phyloP scores from a whole-genome alignment of 2,329 filamentous ascomycete genomes.

The Pyricularia pennisetigena region DNA sequence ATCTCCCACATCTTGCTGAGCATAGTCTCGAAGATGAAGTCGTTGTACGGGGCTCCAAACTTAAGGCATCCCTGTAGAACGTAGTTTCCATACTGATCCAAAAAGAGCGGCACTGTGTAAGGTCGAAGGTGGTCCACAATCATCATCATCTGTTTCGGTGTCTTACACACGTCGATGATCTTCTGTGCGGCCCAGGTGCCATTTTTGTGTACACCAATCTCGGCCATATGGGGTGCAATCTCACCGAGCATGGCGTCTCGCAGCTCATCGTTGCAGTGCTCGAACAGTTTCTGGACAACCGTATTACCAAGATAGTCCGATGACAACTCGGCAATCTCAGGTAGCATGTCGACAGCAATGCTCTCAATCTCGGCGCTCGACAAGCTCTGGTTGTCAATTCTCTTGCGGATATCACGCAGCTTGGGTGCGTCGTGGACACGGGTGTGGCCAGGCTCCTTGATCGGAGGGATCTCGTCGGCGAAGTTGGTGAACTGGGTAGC shows the following conservation, averaged over 20 bases:
- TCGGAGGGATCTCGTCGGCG: slow-evolving; percentile 75
- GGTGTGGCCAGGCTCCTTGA: slow-evolving; percentile 80
- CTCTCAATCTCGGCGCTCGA: slow-evolving; percentile 82
- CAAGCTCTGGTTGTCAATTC: slow-evolving; percentile 90
- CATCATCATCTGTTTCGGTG: slow-evolving; percentile 67
- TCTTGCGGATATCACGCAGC: slow-evolving; percentile 90
- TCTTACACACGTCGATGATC: slow-evolving; percentile 94
- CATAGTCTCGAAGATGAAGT: slow-evolving; percentile 98
- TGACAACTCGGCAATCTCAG: slow-evolving; percentile 87
- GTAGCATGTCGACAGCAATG: slow-evolving; percentile 87
- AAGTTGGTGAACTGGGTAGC: slow-evolving; percentile 68
- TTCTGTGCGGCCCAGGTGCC: slow-evolving; percentile 99
- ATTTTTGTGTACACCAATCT: slow-evolving; percentile 98
- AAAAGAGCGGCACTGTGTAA: slow-evolving; percentile 83
- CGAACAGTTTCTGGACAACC: slow-evolving; percentile 98
- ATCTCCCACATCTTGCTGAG: slow-evolving; percentile 89
- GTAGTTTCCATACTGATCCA: slow-evolving; percentile 98
- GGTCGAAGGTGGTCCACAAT: slow-evolving; percentile 78
- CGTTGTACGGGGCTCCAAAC: slow-evolving; percentile 79
- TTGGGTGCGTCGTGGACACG: slow-evolving; percentile 89
- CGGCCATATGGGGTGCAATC: slow-evolving; percentile 84
- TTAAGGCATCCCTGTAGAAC: slow-evolving; percentile 94
- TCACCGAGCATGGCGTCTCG: slow-evolving; percentile 85
- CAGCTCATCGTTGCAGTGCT: slow-evolving; percentile 83
- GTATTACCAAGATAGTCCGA: slow-evolving; percentile 98